Base-by-base conservation (phyloP, 805 yeast genomes). In the Pachysolen tannophilus region DNA sequence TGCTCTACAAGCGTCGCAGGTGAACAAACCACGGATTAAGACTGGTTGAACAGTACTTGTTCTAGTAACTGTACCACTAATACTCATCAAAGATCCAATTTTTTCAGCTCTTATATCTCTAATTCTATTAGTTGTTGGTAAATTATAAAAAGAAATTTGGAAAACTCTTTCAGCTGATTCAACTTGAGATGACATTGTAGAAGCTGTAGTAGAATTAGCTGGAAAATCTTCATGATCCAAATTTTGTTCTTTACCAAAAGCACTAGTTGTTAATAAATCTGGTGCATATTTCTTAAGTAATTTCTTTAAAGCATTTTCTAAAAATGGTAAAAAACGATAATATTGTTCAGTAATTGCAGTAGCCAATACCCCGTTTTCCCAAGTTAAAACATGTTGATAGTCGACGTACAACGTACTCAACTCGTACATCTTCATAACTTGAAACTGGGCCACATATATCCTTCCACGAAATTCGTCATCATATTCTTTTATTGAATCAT, bases 41-140 rank as follows among this genome's bases (percentile, higher is more conserved):
- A 92, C 98, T 0, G 98, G 98, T 39, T 97, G 75, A 9, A 92
- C 97, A 60, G 92, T 97, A 16, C 94, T 81, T 0, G 97, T 86
- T 55, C 97, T 75, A 1, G 97, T 90, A 4, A 92, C 95, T 0
- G 98, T 92, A 37, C 97, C 98, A 7, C 90, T 78, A 23, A 90
- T 82, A 8, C 90, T 67, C 63, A 86, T 69, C 41, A 90, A 67
- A 8, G 82, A 68, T 11, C 97, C 98, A 39, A 92, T 81, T 44
- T 80, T 81, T 46, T 84, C 94, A 2, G 97, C 83, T 50, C 92
- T 72, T 39, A 92, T 70, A 51, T 90, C 97, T 52, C 98, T 75
- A 47, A 92, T 82, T 55, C 95, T 73, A 49, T 84, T 75, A 13
- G 82, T 70, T 0, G 84, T 62, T 1, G 97, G 95, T 38, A 92